Evolutionary conservation across 2,329 filamentous ascomycete genomes (phyloP).

Genomic region (Diplocarpon mali): DNA sequence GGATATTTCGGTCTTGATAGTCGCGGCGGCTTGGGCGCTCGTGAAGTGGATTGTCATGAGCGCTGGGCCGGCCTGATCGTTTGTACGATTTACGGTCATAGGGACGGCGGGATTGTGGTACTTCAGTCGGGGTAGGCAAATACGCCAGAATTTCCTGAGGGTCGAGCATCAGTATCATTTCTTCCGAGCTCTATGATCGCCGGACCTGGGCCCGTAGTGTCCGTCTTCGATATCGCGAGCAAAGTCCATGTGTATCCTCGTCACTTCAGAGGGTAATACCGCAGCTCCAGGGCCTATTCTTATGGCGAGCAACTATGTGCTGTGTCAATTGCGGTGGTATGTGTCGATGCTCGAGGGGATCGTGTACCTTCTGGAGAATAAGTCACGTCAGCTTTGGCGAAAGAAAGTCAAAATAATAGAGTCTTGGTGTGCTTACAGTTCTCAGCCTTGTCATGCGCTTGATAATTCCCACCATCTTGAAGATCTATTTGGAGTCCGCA

Average conservation of each 20-base stretch:
- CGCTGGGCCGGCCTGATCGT: constrained; percentile 43
- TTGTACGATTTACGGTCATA: constrained; percentile 68
- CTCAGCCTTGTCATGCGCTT: constrained; percentile 66
- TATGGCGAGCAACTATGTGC: constrained; percentile 56
- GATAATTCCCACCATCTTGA: constrained; percentile 43
- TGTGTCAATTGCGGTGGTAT: constrained; percentile 15
- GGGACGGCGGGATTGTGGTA: constrained; percentile 82
- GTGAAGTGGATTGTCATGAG: constrained; percentile 55
- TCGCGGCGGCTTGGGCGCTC: constrained; percentile 20
- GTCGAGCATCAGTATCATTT: constrained; percentile 17
- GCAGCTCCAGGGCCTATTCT: constrained; percentile 76
- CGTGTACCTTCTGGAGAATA: constrained; percentile 33
- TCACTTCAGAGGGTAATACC: constrained; percentile 64
- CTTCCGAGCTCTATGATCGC: constrained; percentile 5
- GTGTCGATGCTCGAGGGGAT: constrained; percentile 5
- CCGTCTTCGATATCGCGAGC: constrained; percentile 49
- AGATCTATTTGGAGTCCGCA: constrained; percentile 6
- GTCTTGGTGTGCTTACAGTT: constrained; percentile 42
- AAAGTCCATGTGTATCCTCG: constrained; percentile 66
- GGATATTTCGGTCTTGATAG: constrained; percentile 17
- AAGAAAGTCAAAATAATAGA: not conserved
- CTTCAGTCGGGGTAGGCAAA: constrained; percentile 76
- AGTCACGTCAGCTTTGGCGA: constrained; percentile 13
- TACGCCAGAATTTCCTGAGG: constrained; percentile 76
- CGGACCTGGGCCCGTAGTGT: constrained; percentile 62